Evolutionary conservation across 73 alveolate genomes (phyloP), one percentile per base, ranked within the genome.

Genomic region (Paramecium biaurelia): DNA sequence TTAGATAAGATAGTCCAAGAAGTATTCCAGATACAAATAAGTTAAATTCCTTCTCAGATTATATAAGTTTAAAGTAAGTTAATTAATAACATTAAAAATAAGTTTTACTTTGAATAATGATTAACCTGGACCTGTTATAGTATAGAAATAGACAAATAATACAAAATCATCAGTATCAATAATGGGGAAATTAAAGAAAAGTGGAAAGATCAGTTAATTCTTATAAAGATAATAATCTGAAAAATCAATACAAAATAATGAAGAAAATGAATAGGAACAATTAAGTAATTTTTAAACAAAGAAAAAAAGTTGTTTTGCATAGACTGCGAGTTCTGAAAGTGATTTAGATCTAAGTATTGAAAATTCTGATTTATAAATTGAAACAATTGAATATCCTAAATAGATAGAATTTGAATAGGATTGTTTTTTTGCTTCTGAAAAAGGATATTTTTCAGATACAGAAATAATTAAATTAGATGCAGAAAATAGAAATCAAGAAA

Each of bases 381-480:
- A 53, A 2, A 12, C 20, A 18, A 5, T 8, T 15, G 90, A 79
- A 20, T 79, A 76, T 9, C 12, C 24, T 23, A 20, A 79, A 43
- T 41, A 79, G 30, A 41, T 79, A 42, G 47, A 79, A 79, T 32
- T 30, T 79, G 76, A 79, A 26, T 79, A 79, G 15, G 90, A 79
- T 79, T 79, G 72, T 85, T 82, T 82, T 41, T 70, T 89, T 37
- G 86, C 87, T 43, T 70, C 94, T 2, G 57, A 89, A 63, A 89
- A 89, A 70, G 86, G 94, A 43, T 79, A 79, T 79, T 79, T 79
- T 79, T 79, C 90, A 58, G 90, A 79, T 45, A 38, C 90, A 3
- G 90, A 79, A 42, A 47, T 79, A 24, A 26, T 79, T 18, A 79
- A 34, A 43, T 41, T 79, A 45, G 90, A 79, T 79, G 90, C 90